A percentile compares a stretch with the other conserved stretches of the same genome.
Conservation (phyloP, 108 stramenopile species). For the Conticribra guillardii region DNA sequence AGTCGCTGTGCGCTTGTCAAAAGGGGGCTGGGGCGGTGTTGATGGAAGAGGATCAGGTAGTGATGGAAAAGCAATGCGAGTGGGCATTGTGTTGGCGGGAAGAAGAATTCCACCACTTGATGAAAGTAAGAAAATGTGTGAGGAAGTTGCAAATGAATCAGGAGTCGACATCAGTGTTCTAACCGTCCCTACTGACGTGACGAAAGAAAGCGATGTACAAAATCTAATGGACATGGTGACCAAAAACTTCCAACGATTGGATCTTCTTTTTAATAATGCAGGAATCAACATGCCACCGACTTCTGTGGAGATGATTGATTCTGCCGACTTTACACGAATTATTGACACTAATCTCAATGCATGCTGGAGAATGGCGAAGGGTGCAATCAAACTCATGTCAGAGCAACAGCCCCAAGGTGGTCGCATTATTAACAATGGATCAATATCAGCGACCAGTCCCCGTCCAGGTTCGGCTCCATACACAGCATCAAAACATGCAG, state of each 20-base stretch:
- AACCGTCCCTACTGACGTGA: conserved; percentile 58
- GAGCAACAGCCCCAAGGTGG: conserved; percentile 52
- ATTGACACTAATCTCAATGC: conserved; percentile 73
- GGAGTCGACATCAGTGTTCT: conserved; percentile 36
- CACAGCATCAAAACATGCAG: conserved; percentile 79
- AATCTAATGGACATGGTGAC: conserved; percentile 42
- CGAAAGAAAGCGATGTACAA: conserved; percentile 55
- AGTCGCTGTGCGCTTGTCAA: conserved; percentile 54
- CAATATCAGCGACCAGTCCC: conserved; percentile 66
- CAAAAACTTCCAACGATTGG: conserved; percentile 46
- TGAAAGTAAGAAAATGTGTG: conserved; percentile 46
- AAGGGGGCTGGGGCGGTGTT: conserved; percentile 47
- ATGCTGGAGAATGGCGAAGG: conserved; percentile 73
- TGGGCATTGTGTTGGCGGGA: conserved; percentile 63
- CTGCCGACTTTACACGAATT: conserved; percentile 57
- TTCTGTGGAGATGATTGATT: conserved; percentile 50
- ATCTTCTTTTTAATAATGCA: conserved; percentile 83
- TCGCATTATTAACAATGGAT: conserved; percentile 83
- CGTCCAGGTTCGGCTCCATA: conserved; percentile 78
- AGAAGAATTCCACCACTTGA: conserved; percentile 52
- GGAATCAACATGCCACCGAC: conserved; percentile 63
- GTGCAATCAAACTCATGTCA: conserved; percentile 68
- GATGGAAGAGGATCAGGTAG: conserved; percentile 31
- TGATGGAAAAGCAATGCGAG: conserved; percentile 26
- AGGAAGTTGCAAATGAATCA: not conserved